Percentiles rank a stretch among this genome's conserved stretches.
These are phyloP conservation scores for Mortierella sp. DNA, from an alignment of 371 early-diverging fungal genomes.

Conservation along the genomic window DNA sequence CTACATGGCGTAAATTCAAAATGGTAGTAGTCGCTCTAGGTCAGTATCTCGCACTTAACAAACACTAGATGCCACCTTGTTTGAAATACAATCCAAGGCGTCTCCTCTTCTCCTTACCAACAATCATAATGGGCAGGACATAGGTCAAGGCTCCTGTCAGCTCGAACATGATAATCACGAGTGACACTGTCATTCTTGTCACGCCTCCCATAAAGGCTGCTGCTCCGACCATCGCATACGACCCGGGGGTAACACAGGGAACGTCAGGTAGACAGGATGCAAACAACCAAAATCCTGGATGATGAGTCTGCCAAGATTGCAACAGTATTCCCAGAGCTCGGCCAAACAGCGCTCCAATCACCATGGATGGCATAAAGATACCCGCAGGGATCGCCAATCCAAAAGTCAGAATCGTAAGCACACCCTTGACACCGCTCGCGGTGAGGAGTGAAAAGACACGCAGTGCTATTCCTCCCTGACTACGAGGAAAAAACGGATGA, in stretches of 20 bases:
- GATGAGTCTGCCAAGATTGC: slow-evolving; percentile 65
- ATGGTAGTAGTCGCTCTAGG: neutral
- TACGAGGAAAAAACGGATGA: slow-evolving; percentile 36
- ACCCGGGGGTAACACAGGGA: slow-evolving; percentile 90
- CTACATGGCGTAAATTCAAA: slow-evolving; percentile 17
- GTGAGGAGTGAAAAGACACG: slow-evolving; percentile 62
- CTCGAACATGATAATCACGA: slow-evolving; percentile 95
- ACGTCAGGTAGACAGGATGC: slow-evolving; percentile 67
- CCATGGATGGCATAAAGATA: slow-evolving; percentile 83
- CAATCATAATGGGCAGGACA: slow-evolving; percentile 88
- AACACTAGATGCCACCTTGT: too few relatives aligned
- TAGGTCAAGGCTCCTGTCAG: slow-evolving; percentile 90
- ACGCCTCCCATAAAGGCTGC: slow-evolving; percentile 92
- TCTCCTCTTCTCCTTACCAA: slow-evolving; percentile 63
- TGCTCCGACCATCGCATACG: slow-evolving; percentile 96
- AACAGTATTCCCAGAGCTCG: slow-evolving; percentile 80
- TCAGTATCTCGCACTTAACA: too few relatives aligned
- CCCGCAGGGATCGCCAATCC: slow-evolving; percentile 85
- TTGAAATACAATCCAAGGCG: too few relatives aligned
- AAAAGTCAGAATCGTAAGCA: slow-evolving; percentile 81
- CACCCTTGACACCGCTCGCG: slow-evolving; percentile 73
- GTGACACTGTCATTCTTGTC: slow-evolving; percentile 93
- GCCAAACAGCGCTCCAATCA: slow-evolving; percentile 82
- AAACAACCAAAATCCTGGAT: slow-evolving; percentile 70
- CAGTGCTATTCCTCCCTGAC: slow-evolving; percentile 34